Conservation (phyloP, 495 filamentous ascomycete species). For the Niebla homalea region DNA sequence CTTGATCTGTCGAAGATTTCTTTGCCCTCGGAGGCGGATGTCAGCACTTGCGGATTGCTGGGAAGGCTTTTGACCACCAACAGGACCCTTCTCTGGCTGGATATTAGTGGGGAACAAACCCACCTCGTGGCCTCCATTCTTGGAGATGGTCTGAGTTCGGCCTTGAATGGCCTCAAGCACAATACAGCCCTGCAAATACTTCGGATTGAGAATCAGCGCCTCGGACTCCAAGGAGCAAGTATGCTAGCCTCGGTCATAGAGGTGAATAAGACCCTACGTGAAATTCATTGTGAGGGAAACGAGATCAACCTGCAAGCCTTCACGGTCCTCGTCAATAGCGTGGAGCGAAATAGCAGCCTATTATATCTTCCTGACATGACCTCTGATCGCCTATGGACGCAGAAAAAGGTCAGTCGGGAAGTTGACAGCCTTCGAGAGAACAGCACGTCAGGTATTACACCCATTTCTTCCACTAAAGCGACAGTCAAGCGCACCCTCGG, state of each 20-base stretch:
- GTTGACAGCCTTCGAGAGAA: slow-evolving; percentile 37
- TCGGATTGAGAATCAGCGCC: slow-evolving; percentile 54
- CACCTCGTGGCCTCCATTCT: slow-evolving; percentile 77
- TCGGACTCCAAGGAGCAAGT: slow-evolving; percentile 58
- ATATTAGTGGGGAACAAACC: slow-evolving; percentile 81
- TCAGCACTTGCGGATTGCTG: slow-evolving; percentile 61
- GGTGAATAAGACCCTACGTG: slow-evolving; percentile 47
- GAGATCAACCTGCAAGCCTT: slow-evolving; percentile 67
- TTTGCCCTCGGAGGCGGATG: slow-evolving; percentile 62
- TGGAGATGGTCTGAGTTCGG: slow-evolving; percentile 66
- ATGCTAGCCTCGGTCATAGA: slow-evolving; percentile 66
- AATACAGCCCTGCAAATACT: slow-evolving; percentile 67
- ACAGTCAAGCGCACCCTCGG: slow-evolving; percentile 17
- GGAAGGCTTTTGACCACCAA: slow-evolving; percentile 69
- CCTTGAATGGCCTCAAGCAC: slow-evolving; percentile 59
- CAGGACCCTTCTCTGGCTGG: slow-evolving; percentile 57
- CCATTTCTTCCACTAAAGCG: slow-evolving; percentile 14
- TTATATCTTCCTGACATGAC: slow-evolving; percentile 55
- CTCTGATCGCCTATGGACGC: slow-evolving; percentile 44
- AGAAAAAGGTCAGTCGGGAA: slow-evolving; percentile 48
- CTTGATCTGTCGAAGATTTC: slow-evolving; percentile 86
- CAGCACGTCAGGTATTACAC: background rate
- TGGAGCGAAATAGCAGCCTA: slow-evolving; percentile 53
- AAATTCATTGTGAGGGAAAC: slow-evolving; percentile 67
- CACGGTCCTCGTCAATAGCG: slow-evolving; percentile 59